phyloP scores from a whole-genome alignment of 768 basidiomycete genomes.

The Cystobasidium ongulense region DNA sequence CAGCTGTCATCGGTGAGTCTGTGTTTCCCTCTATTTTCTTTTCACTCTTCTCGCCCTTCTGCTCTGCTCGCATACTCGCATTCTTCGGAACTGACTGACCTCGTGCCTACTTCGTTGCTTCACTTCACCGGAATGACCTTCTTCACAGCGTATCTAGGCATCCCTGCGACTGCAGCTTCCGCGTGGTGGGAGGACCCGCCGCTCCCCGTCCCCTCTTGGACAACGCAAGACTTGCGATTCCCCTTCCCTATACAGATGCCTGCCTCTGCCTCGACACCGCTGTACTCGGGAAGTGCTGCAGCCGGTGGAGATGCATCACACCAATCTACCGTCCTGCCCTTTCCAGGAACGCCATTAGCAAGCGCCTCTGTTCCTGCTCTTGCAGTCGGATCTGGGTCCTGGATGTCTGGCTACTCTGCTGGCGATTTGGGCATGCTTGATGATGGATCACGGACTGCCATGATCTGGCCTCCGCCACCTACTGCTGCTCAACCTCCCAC shows the following conservation, averaged over 20 bases:
- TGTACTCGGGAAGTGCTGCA: neutral
- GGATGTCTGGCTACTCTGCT: neutral
- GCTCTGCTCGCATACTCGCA: neutral
- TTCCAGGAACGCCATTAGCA: neutral
- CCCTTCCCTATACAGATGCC: neutral
- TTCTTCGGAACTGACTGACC: neutral
- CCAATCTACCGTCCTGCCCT: neutral
- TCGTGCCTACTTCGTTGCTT: neutral
- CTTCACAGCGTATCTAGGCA: neutral
- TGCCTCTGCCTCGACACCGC: neutral
- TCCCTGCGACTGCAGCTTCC: neutral
- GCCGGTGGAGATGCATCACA: neutral
- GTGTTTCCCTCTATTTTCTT: neutral
- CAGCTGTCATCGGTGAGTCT: neutral
- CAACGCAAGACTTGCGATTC: neutral
- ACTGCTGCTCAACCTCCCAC: neutral
- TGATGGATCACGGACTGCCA: neutral
- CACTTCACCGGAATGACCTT: neutral
- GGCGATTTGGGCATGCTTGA: neutral
- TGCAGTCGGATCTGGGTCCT: neutral
- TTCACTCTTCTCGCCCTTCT: neutral
- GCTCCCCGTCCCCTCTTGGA: neutral
- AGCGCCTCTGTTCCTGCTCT: neutral
- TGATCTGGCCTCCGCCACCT: neutral
- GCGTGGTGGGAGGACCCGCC: neutral